Percentiles rank a stretch among this genome's conserved stretches.
Conservation (phyloP, 495 filamentous ascomycete species). For the Clohesyomyces aquaticus region DNA sequence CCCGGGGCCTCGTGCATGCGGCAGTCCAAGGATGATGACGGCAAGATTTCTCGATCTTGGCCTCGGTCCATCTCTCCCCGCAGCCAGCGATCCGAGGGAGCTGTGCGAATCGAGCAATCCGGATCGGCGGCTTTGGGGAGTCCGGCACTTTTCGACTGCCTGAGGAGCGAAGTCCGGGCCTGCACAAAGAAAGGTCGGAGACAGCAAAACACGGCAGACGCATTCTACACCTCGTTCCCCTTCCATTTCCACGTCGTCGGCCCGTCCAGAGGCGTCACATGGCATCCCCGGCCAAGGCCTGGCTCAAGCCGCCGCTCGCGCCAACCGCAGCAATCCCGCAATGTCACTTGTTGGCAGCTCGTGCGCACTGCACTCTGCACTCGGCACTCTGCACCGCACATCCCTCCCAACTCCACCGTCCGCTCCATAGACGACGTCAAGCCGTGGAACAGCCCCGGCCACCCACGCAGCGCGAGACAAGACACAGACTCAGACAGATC, state of each 20-base stretch:
- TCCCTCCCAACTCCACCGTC: too few relatives aligned
- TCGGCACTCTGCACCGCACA: too few relatives aligned
- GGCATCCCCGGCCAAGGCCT: constrained; percentile 14
- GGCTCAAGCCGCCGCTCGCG: constrained; percentile 23
- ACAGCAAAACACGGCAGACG: too few relatives aligned
- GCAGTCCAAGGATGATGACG: constrained; percentile 29
- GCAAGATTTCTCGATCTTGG: neutral
- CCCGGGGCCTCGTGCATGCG: neutral
- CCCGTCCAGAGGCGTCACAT: constrained; percentile 18
- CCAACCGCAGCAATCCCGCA: constrained; percentile 18
- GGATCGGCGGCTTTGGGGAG: too few relatives aligned
- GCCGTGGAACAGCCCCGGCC: constrained; percentile 7
- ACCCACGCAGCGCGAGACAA: constrained; percentile 8
- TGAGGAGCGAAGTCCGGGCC: neutral
- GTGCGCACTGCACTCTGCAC: neutral
- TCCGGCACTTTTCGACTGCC: too few relatives aligned
- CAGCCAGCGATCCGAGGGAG: neutral
- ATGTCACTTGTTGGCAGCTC: constrained; percentile 16
- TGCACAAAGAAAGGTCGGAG: too few relatives aligned
- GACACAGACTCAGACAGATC: too few relatives aligned
- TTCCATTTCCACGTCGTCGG: constrained; percentile 1
- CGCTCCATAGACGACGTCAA: constrained; percentile 25
- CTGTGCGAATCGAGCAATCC: constrained; percentile 17
- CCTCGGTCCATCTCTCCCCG: constrained; percentile 29
- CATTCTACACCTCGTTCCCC: too few relatives aligned